Evolutionary conservation across 2,329 filamentous ascomycete species (phyloP), one percentile per base, ranked within the genome.

Genomic region (Chaetomium globosum): DNA sequence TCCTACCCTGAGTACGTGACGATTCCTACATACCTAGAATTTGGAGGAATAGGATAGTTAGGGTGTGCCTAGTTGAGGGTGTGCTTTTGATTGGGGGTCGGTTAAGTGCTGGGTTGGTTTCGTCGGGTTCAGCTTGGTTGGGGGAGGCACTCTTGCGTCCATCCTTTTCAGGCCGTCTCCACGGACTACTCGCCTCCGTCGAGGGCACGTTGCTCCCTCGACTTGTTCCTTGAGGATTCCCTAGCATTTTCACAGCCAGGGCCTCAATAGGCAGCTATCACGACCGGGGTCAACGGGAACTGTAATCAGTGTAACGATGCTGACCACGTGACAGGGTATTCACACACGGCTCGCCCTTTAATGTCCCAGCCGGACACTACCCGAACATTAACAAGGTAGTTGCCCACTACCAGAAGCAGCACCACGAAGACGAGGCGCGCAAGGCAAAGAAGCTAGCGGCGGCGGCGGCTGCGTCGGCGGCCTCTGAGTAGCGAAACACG

Each of bases 1-100:
- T 80, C 81, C 70, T 85, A 77, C 69, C 85, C 85, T 53, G 85
- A 87, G 85, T 87, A 80, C 67, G 84, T 82, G 31, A 21, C 65
- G 13, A n/a, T 55, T 57, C 54, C 43, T 58, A 30, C 13, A 26
- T 23, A 26, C 30, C n/a, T 13, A 13, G 31, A 4, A n/a, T n/a
- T 19, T 28, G 36, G 48, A 53, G 43, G 39, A 19, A 48, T 30
- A 28, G 23, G 60, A 28, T 39, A 59, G 61, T 19, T 46, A 23
- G 36, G 19, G 30, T 13, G 33, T 30, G 33, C 23, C n/a, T 8
- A 19, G 7, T 13, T 28, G 6, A 48, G 13, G n/a, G 7, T n/a
- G 30, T 30, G 53, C 30, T 36, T 54, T 10, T 7, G 13, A 49
- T n/a, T 21, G 36, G n/a, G 39, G 19, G 43, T 10, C 7, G 9